These are phyloP conservation scores for Cenchrus purpureus DNA, from an alignment of 176 grass and related monocot genomes.

Conservation along the genomic window DNA sequence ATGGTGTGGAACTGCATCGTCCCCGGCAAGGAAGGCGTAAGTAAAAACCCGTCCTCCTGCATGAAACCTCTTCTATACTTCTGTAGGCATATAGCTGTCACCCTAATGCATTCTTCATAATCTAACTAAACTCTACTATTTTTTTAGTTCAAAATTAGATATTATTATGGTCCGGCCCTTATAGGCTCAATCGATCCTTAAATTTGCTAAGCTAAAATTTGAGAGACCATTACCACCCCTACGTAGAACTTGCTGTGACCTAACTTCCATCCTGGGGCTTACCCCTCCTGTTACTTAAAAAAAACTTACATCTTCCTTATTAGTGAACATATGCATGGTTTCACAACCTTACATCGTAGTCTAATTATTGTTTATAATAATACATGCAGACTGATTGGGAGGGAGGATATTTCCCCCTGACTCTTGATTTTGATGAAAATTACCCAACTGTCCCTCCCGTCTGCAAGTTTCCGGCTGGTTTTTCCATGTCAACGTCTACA, in stretches of 20 bases:
- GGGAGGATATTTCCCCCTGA: constrained; percentile 76
- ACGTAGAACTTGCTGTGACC: too few relatives aligned
- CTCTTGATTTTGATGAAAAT: constrained; percentile 63
- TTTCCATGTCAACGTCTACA: constrained; percentile 88
- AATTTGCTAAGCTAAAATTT: too few relatives aligned
- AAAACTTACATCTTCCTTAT: too few relatives aligned
- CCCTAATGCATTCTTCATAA: too few relatives aligned
- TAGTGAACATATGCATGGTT: not conserved
- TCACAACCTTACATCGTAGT: not conserved
- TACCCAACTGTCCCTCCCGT: constrained; percentile 70
- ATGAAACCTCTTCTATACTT: too few relatives aligned
- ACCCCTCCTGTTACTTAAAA: not conserved
- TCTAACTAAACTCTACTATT: too few relatives aligned
- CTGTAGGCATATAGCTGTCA: too few relatives aligned
- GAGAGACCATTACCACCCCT: too few relatives aligned
- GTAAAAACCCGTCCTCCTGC: not conserved
- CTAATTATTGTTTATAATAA: not conserved
- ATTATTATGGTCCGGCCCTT: too few relatives aligned
- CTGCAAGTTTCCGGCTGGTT: constrained; percentile 78
- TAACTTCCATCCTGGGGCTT: too few relatives aligned
- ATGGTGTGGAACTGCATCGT: constrained; percentile 78
- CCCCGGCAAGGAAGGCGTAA: constrained; percentile 82
- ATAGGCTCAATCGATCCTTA: too few relatives aligned
- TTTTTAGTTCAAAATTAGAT: too few relatives aligned
- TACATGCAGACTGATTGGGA: constrained; percentile 90